phyloP scores from a whole-genome alignment of 139 green algal species.

The Asterochloris erici region DNA sequence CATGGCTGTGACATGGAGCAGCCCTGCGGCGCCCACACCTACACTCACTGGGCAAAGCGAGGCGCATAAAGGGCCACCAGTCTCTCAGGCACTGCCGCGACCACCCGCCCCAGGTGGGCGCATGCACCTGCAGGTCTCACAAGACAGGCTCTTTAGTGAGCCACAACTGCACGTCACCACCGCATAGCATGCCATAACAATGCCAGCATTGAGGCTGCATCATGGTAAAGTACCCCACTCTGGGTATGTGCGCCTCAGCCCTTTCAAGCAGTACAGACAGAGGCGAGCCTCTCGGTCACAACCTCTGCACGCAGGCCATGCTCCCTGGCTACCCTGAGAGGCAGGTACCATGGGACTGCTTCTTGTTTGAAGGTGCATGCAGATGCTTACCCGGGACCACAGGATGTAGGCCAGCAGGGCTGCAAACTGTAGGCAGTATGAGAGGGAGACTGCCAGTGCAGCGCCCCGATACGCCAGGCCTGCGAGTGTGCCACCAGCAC shows the following conservation, averaged over 20 bases:
- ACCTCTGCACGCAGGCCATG: too few relatives aligned
- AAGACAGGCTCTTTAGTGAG: too few relatives aligned
- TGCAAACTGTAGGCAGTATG: slow-evolving; percentile 7
- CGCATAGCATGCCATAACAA: too few relatives aligned
- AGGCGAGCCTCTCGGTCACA: too few relatives aligned
- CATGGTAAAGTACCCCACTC: too few relatives aligned
- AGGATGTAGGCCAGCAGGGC: background rate
- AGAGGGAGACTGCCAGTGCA: slow-evolving; percentile 5
- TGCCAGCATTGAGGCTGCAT: too few relatives aligned
- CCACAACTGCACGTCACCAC: too few relatives aligned
- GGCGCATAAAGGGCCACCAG: slow-evolving; percentile 12
- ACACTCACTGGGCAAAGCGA: slow-evolving; percentile 12
- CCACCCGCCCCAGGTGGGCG: slow-evolving; percentile 9
- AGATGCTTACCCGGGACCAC: background rate
- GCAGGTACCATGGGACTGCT: background rate
- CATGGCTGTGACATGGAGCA: too few relatives aligned
- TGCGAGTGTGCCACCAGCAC: background rate
- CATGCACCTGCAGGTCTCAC: background rate
- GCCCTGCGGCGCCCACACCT: too few relatives aligned
- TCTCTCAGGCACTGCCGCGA: slow-evolving; percentile 1
- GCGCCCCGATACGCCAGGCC: slow-evolving; percentile 6
- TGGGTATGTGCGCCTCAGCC: too few relatives aligned
- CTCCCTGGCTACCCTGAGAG: too few relatives aligned
- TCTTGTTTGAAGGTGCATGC: background rate
- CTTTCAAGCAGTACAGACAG: too few relatives aligned